A percentile compares a stretch with the other conserved stretches of the same genome.
These are phyloP conservation scores for Phytophthora hibernalis DNA, from an alignment of 352 stramenopile species.

Conservation along the genomic window DNA sequence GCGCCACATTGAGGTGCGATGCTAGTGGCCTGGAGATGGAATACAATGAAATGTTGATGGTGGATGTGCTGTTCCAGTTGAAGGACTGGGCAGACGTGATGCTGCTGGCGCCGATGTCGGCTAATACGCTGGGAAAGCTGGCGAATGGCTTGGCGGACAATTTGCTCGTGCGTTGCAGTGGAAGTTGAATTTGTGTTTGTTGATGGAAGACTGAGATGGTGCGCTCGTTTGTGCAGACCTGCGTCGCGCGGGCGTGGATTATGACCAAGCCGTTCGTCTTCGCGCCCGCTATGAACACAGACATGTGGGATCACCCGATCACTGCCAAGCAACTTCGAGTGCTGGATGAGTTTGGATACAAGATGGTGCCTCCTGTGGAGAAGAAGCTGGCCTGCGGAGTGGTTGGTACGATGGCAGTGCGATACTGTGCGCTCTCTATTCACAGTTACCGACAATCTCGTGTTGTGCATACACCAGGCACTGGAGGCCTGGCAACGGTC, in stretches of 20 bases:
- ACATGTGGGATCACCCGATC: conserved; percentile 97
- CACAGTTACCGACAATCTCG: conserved; percentile 11
- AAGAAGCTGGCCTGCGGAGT: conserved; percentile 97
- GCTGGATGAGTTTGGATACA: conserved; percentile 71
- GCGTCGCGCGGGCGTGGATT: conserved; percentile 93
- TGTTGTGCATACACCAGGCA: conserved; percentile 40
- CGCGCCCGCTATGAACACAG: conserved; percentile 97
- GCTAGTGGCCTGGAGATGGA: background rate
- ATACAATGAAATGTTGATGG: background rate
- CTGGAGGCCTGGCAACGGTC: conserved; percentile 73
- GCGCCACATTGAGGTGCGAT: conserved; percentile 86
- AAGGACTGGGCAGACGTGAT: conserved; percentile 96
- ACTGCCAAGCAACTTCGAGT: conserved; percentile 82
- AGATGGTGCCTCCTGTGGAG: conserved; percentile 87
- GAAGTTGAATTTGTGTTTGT: background rate
- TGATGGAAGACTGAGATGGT: background rate
- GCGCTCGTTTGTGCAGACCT: conserved; percentile 76
- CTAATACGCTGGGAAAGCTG: conserved; percentile 93
- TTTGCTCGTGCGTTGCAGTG: conserved; percentile 74
- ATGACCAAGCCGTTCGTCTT: conserved; percentile 93
- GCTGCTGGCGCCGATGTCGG: conserved; percentile 89
- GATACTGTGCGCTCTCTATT: conserved; percentile 32
- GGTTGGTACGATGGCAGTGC: conserved; percentile 62
- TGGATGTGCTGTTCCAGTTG: conserved; percentile 58
- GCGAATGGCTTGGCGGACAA: conserved; percentile 96